Conservation (phyloP, 1,284 basidiomycete species). For the Fomes fomentarius region DNA sequence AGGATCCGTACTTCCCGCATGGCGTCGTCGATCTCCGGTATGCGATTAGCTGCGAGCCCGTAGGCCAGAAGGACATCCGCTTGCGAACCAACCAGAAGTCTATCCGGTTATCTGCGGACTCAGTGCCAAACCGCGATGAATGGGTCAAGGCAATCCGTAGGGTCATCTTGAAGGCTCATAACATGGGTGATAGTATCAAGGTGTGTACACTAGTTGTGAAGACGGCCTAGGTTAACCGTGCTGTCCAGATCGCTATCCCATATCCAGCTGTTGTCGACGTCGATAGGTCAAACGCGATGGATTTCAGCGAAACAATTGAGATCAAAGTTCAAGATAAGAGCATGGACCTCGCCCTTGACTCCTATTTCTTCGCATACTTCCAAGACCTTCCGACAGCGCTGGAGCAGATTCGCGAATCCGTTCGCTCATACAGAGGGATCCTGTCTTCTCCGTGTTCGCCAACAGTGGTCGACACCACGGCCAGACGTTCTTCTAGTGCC, state of each 20-base stretch:
- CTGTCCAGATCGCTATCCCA: conserved; percentile 86
- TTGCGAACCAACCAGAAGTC: conserved; percentile 81
- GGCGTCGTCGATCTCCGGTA: conserved; percentile 95
- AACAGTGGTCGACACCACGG: conserved; percentile 68
- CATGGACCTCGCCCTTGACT: conserved; percentile 79
- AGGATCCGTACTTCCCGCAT: conserved; percentile 97
- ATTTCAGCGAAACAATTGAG: conserved; percentile 94
- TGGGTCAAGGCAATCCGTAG: conserved; percentile 95
- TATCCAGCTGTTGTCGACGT: conserved; percentile 89
- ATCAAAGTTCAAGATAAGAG: conserved; percentile 88
- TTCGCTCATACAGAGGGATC: conserved; percentile 57
- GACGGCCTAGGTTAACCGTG: not conserved
- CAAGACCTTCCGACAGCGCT: conserved; percentile 76
- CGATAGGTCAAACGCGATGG: conserved; percentile 85
- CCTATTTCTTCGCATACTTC: conserved; percentile 95
- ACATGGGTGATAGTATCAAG: conserved; percentile 94
- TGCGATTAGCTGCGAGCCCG: conserved; percentile 83
- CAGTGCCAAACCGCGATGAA: conserved; percentile 79
- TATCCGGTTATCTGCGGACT: conserved; percentile 77
- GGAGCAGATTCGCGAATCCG: conserved; percentile 76
- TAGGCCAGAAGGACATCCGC: conserved; percentile 75
- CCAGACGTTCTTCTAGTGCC: conserved; percentile 41
- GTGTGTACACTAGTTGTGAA: conserved; percentile 39
- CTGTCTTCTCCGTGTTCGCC: conserved; percentile 38
- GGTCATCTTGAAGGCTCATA: conserved; percentile 93